A percentile compares a stretch with the other conserved stretches of the same genome.
Evolutionary conservation across 2,329 filamentous ascomycete species (phyloP).

Genomic region (Hymenoscyphus occultus): DNA sequence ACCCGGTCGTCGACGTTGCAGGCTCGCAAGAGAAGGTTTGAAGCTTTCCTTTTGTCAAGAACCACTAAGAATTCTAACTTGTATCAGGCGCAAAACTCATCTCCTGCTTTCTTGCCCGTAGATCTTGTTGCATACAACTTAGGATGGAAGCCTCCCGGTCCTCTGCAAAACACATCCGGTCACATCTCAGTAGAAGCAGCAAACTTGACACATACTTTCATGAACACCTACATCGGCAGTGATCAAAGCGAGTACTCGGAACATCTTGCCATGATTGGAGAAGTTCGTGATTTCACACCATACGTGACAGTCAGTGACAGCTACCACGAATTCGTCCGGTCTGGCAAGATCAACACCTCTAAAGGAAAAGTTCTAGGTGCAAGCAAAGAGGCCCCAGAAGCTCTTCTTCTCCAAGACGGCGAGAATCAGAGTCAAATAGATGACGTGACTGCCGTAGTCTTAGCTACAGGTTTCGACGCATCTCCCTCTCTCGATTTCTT

Average conservation of each 20-base stretch:
- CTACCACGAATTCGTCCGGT: conserved; percentile 72
- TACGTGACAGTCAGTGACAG: conserved; percentile 69
- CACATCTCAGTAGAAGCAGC: conserved; percentile 60
- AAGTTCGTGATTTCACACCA: conserved; percentile 46
- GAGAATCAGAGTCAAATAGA: conserved; percentile 39
- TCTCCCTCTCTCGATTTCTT: conserved; percentile 64
- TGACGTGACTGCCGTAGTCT: conserved; percentile 63
- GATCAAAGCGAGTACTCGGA: conserved; percentile 49
- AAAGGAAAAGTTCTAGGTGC: conserved; percentile 25
- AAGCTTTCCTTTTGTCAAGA: not conserved
- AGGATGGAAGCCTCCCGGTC: conserved; percentile 53
- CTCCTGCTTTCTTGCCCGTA: conserved; percentile 65
- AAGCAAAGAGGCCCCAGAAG: not conserved
- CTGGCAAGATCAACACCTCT: conserved; percentile 52
- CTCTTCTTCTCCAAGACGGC: conserved; percentile 35
- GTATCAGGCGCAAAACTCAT: conserved; percentile 36
- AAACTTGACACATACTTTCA: conserved; percentile 50
- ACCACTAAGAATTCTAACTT: conserved; percentile 34
- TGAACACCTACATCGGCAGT: conserved; percentile 47
- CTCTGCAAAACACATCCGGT: conserved; percentile 61
- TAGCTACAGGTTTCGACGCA: conserved; percentile 74
- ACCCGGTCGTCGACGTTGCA: conserved; percentile 24
- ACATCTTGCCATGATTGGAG: conserved; percentile 36
- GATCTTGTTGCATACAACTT: conserved; percentile 73
- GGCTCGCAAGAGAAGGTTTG: conserved; percentile 29